Conservation (phyloP, 2,329 filamentous ascomycete species). For the Chalaropsis thielavioides region DNA sequence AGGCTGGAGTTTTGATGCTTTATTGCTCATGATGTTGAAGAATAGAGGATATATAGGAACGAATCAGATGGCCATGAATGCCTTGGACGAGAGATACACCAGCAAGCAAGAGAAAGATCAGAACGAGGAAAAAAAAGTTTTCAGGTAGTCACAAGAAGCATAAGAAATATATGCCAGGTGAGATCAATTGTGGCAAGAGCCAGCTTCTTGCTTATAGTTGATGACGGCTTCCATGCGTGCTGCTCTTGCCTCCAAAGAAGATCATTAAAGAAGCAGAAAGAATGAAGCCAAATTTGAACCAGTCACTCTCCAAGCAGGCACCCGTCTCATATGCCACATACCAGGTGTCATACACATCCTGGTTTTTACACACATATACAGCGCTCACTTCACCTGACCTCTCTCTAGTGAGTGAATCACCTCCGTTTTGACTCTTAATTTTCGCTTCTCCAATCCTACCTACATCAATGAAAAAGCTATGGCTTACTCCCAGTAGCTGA, state of each 20-base stretch:
- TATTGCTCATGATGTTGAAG: conserved; percentile 36
- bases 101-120: too few relatives aligned
- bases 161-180: not conserved
- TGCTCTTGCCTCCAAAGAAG: not conserved
- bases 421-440: not conserved
- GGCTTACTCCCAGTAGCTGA: not conserved
- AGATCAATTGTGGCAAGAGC: not conserved
- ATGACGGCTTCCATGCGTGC: not conserved
- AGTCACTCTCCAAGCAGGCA: not conserved
- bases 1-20: conserved; percentile 37
- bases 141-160: not conserved
- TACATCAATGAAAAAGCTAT: too few relatives aligned
- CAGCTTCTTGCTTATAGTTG: not conserved
- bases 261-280: not conserved
- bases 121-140: too few relatives aligned
- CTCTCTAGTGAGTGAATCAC: not conserved
- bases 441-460: not conserved
- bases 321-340: too few relatives aligned
- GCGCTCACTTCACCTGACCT: not conserved
- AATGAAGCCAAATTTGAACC: not conserved
- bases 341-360: too few relatives aligned
- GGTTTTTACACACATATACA: too few relatives aligned
- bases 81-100: not conserved
- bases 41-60: not conserved
- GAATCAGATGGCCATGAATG: not conserved